A percentile compares a stretch with the other conserved stretches of the same genome.
phyloP scores from a whole-genome alignment of 768 basidiomycete species.

The Hericium rajendrae region DNA sequence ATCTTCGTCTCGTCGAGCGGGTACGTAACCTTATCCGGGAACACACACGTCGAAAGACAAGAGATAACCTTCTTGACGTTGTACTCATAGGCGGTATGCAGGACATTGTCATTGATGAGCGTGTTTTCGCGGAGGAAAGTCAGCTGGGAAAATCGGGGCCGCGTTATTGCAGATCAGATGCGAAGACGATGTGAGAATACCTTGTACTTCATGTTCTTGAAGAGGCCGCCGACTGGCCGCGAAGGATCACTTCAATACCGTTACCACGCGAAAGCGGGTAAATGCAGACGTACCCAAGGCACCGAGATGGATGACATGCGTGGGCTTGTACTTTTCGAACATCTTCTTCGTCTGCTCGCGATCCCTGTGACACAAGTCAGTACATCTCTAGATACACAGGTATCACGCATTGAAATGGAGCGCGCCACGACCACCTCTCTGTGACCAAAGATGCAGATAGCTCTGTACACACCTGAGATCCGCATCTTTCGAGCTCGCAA shows the following conservation, averaged over 20 bases:
- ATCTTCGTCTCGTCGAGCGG: constrained; percentile 91
- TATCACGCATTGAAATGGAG: background rate
- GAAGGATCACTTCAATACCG: too few relatives aligned
- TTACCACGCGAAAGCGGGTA: background rate
- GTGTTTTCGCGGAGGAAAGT: constrained; percentile 93
- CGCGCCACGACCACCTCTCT: background rate
- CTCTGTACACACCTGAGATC: constrained; percentile 61
- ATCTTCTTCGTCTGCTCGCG: constrained; percentile 55
- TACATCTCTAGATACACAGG: background rate
- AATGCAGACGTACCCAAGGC: constrained; percentile 53
- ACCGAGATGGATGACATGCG: constrained; percentile 93
- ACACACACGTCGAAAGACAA: constrained; percentile 94
- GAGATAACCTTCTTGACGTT: constrained; percentile 77
- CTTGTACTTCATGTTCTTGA: constrained; percentile 94
- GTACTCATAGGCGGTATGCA: constrained; percentile 62
- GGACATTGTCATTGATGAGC: constrained; percentile 91
- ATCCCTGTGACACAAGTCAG: constrained; percentile 38
- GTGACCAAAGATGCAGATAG: background rate
- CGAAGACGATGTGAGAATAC: constrained; percentile 25
- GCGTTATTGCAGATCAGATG: background rate
- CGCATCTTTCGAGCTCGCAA: constrained; percentile 66
- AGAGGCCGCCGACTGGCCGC: constrained; percentile 76
- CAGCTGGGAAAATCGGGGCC: constrained; percentile 33
- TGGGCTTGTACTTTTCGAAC: constrained; percentile 89
- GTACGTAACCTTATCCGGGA: constrained; percentile 90